Conservation (phyloP, 257 asterid species). For the Nyctanthes arbortristis region DNA sequence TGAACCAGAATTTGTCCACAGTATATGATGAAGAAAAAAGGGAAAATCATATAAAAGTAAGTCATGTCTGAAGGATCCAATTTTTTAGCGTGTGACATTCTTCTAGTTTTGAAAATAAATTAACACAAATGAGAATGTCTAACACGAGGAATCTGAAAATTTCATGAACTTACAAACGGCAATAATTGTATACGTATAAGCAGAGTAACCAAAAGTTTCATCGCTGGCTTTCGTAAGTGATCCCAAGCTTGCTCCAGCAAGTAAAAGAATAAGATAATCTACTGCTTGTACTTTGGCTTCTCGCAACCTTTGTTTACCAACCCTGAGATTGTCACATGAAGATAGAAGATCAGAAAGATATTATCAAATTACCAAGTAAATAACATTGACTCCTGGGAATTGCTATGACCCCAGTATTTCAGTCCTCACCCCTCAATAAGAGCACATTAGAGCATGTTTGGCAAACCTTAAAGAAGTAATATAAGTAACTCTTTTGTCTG, state of each 20-base stretch:
- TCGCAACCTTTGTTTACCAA: slow-evolving; percentile 58
- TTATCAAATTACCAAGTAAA: too few relatives aligned
- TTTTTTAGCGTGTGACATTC: neutral
- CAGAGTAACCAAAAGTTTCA: slow-evolving; percentile 49
- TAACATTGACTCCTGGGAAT: too few relatives aligned
- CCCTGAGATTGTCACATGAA: slow-evolving; percentile 32
- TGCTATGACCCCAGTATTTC: too few relatives aligned
- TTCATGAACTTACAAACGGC: slow-evolving; percentile 51
- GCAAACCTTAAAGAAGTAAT: too few relatives aligned
- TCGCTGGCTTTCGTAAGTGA: slow-evolving; percentile 50
- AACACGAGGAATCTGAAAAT: neutral
- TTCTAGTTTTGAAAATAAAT: slow-evolving; percentile 8
- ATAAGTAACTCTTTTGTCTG: too few relatives aligned
- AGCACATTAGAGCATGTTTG: too few relatives aligned
- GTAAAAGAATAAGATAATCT: slow-evolving; percentile 57
- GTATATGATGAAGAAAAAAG: neutral
- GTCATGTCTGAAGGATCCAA: neutral
- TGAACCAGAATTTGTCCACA: neutral
- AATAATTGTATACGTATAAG: slow-evolving; percentile 62
- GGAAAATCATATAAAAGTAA: neutral
- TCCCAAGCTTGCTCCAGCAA: slow-evolving; percentile 67
- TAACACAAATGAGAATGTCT: neutral
- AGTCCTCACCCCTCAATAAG: too few relatives aligned
- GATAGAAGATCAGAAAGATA: slow-evolving; percentile 23
- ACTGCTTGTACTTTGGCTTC: slow-evolving; percentile 59